Base-by-base conservation (phyloP, 2,329 filamentous ascomycete species). In the Cercospora canescens region DNA sequence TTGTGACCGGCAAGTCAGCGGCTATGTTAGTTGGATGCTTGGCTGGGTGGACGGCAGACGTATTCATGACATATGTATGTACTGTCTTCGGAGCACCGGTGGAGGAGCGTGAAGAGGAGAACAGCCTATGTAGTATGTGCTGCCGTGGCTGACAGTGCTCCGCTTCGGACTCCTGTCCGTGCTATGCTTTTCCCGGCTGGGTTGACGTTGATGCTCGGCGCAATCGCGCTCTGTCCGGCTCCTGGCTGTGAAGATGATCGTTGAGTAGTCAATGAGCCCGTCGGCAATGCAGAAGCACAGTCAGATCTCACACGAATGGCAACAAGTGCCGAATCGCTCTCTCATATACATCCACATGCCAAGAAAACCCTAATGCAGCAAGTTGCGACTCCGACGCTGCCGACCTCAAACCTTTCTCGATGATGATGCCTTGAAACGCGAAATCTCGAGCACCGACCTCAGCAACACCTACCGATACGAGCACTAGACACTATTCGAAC, bases 341-440 rank as follows among this genome's bases (percentile, higher is more conserved):
- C 28, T 16, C 4, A 3, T 32, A 34, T 28, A n/a, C 9, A 28
- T 55, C 28, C 52, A 14, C n/a, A 55, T 55, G 52, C 52, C 52
- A 56, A 56, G 52, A 56, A 56, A 56, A 56, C 16, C 32, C 52
- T 35, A 35, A 56, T 16, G 52, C 52, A 56, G 52, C 52, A 32
- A 56, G n/a, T 56, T 30, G 52, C 52, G 32, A 56, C 30, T 34
- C 52, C 52, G 52, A 34, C 28, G 18, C 28, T n/a, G n/a, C 52
- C 52, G 28, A 56, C 52, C 52, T 56, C 18, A 35, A 56, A 56
- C 28, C 52, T 56, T 56, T 24, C 52, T 56, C 21, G 24, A 35
- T 56, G 52, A 56, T 56, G 30, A 56, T 35, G 21, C 35, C 30
- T 56, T 56, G 52, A 56, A 56, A 56, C 52, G 28, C 52, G 45